Percentiles rank a stretch among this genome's conserved stretches.
Conservation (phyloP, 345 rosid genomes). For the Clausena lansium region DNA sequence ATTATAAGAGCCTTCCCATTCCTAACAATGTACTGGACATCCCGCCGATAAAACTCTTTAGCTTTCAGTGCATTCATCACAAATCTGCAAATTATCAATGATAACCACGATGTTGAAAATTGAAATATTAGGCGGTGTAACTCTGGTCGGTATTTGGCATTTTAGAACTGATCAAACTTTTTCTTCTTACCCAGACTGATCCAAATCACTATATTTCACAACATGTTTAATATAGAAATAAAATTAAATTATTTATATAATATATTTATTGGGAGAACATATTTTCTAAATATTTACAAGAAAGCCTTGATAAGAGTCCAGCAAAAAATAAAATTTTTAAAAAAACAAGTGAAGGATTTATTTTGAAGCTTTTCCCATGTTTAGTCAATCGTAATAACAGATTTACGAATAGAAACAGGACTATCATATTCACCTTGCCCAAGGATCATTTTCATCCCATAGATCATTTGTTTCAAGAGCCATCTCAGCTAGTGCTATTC, state of each 20-base stretch:
- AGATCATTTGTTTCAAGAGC: conserved; percentile 93
- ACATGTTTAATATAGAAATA: background rate
- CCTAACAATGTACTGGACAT: conserved; percentile 91
- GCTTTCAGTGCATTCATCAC: conserved; percentile 96
- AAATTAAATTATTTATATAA: background rate
- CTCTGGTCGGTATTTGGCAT: background rate
- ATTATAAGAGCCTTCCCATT: conserved; percentile 89
- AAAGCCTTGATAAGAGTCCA: background rate
- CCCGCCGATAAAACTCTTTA: conserved; percentile 87
- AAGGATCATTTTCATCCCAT: conserved; percentile 97
- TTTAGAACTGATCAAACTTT: background rate
- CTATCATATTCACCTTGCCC: conserved; percentile 71
- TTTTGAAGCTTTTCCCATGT: conserved; percentile 4
- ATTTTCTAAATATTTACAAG: background rate
- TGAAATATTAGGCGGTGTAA: conserved; percentile 9
- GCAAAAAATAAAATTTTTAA: background rate
- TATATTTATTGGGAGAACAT: background rate
- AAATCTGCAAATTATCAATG: conserved; percentile 52
- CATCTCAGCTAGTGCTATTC: conserved; percentile 89
- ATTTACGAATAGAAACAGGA: conserved; percentile 17
- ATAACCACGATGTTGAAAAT: conserved; percentile 11
- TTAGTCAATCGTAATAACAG: background rate
- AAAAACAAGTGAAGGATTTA: background rate
- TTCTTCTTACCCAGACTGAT: background rate
- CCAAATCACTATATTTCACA: background rate